Conservation (phyloP, 345 rosid genomes). For the Boechera stricta region DNA sequence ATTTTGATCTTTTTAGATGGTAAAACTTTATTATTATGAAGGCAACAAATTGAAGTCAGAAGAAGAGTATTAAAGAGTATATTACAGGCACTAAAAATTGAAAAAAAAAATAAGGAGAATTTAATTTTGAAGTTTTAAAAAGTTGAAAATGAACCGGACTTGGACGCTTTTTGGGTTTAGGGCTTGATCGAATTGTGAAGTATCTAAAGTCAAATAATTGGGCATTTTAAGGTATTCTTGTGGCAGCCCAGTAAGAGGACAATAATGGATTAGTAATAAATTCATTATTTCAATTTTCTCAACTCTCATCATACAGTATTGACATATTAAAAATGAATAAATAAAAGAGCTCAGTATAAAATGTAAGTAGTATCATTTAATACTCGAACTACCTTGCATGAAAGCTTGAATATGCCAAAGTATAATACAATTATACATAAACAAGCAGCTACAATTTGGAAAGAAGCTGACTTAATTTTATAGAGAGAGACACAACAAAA, state of each 20-base stretch:
- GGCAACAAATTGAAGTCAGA: background rate
- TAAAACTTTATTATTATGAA: too few species aligned
- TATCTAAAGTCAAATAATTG: background rate
- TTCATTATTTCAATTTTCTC: background rate
- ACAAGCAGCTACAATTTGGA: background rate
- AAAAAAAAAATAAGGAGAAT: background rate
- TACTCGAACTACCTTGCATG: background rate
- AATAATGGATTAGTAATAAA: background rate
- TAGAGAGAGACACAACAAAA: background rate
- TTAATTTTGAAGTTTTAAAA: background rate
- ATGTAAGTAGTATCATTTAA: too few species aligned
- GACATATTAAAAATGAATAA: too few species aligned
- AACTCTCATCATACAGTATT: too few species aligned
- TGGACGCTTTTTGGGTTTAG: slow-evolving; percentile 15
- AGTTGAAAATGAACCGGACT: background rate
- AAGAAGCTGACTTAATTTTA: background rate
- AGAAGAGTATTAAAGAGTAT: too few species aligned
- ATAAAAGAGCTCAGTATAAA: too few species aligned
- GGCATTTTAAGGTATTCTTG: background rate
- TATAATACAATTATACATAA: background rate
- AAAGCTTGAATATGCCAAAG: background rate
- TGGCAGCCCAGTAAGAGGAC: background rate
- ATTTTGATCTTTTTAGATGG: background rate
- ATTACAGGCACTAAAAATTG: too few species aligned
- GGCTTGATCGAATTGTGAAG: slow-evolving; percentile 11